Conservation (phyloP, 2,329 filamentous ascomycete genomes). For the Periconia macrospinosa region DNA sequence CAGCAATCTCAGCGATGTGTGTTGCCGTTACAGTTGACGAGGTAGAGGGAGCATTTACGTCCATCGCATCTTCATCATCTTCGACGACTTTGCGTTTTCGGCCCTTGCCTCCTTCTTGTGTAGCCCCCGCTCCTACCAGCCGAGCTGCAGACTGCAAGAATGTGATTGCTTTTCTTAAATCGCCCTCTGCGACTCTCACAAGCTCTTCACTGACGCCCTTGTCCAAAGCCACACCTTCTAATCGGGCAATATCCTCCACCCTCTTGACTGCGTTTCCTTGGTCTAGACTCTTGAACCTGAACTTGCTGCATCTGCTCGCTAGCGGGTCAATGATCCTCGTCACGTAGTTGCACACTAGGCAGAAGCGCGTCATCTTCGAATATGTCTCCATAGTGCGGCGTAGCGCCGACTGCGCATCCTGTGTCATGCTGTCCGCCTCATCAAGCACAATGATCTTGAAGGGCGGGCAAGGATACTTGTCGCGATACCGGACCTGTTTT, state of each 20-base stretch:
- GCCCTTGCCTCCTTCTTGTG: constrained; percentile 45
- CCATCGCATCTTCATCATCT: constrained; percentile 55
- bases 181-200: constrained; percentile 87
- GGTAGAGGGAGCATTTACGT: constrained; percentile 39
- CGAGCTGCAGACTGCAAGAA: constrained; percentile 93
- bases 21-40: constrained; percentile 63
- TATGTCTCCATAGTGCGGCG: constrained; percentile 98
- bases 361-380: constrained; percentile 93
- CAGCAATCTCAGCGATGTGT: constrained; percentile 90
- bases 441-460: constrained; percentile 99
- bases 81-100: constrained; percentile 43
- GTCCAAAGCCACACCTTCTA: constrained; percentile 76
- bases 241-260: constrained; percentile 77
- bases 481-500: constrained; percentile 50
- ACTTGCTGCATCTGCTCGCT: constrained; percentile 91
- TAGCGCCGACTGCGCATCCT: constrained; percentile 92
- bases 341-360: constrained; percentile 97
- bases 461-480: constrained; percentile 86
- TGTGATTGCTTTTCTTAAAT: constrained; percentile 94
- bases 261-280: constrained; percentile 79
- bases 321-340: constrained; percentile 97
- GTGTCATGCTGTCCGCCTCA: constrained; percentile 98
- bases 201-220: constrained; percentile 80
- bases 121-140: constrained; percentile 67
- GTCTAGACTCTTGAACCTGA: constrained; percentile 95